Base-by-base conservation (phyloP, 2,329 filamentous ascomycete genomes). In the Fusarium bulbicola region DNA sequence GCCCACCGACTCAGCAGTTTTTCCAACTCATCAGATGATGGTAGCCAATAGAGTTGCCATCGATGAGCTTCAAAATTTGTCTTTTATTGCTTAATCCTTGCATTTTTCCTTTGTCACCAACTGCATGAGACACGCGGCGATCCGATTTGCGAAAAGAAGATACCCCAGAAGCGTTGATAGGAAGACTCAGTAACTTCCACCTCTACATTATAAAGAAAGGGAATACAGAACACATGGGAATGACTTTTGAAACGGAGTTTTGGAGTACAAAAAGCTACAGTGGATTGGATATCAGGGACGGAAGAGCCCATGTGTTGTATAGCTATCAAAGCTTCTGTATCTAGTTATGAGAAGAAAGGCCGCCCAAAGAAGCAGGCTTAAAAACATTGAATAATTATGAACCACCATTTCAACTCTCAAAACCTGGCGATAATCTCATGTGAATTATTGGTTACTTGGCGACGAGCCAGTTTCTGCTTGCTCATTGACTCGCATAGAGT, bases 141-240 rank as follows among this genome's bases (percentile, higher is more conserved):
- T 77, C 70, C 73, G 64, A 69, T 74, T 77, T 75, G 54, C 59
- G 65, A 74, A 70, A 70, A 70, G 59, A 68, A 70, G 75, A 77
- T 77, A 77, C 76, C 76, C 75, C 73, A 77, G 72, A 76, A 77
- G 76, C 76, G 76, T 77, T 76, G 70, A 76, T 62, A 69, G 69
- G 75, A 72, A 76, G 72, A 66, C 63, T 66, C 26, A 46, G 53
- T 50, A 68, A 66, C 75, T 77, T 75, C 72, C 66, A 49, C 39
- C 46, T 59, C 52, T 68, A 63, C 54, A 64, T 73, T 76, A 70
- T 63, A 70, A 77, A 73, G 72, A 74, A 68, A 67, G 74, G 76
- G 64, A 75, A 65, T 71, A 77, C 73, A 78, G 76, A 63, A 77
- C 73, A 74, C 42, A 68, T 67, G 64, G 74, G 64, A 75, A 68